Base-by-base conservation (phyloP, 352 stramenopile genomes). In the Phytophthora pseudosyringae region DNA sequence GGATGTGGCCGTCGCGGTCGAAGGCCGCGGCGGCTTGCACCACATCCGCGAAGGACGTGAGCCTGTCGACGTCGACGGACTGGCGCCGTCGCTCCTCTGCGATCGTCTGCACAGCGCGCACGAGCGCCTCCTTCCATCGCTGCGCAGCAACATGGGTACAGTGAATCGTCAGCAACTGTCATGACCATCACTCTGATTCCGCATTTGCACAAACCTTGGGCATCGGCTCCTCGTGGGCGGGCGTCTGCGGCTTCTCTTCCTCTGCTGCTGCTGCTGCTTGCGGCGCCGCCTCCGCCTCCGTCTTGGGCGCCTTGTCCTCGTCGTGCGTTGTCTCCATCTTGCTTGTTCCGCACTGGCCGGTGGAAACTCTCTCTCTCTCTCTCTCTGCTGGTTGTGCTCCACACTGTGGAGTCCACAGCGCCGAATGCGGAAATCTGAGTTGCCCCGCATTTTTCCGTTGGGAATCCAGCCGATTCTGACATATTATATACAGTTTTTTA, bases 11-110 rank as follows among this genome's bases (percentile, higher is more conserved):
- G 12, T 80, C 41, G 12, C 55, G 35, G 64, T 87, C 77, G 55
- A 81, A 85, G 5, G 71, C 65, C 5, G 74, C 80, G 39, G 78
- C 69, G 4, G 79, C 79, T 31, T 81, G 75, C 50, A 80, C 71
- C 38, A 83, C 72, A 21, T 83, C 75, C 1, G 68, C 75, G 16
- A 83, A 67, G 29, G 64, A 74, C 60, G 50, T 21, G 35, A 72
- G 8, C 39, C 76, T 71, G 26, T 10, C 3, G 1, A 12, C 25
- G 16, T 44, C 40, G 0, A 46, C 47, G 16, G 62, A 63, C 6
- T 67, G 47, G 11, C 47, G 58, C 41, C 60, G 49, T 41, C 54
- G 36, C 46, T 80, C 67, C 9, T 71, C 64, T 4, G 45, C 39
- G 26, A 82, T 62, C 11, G 18, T 60, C 25, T 73, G 64, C 18